phyloP scores from a whole-genome alignment of 1,284 basidiomycete species.

The Fomitopsis schrenkii region DNA sequence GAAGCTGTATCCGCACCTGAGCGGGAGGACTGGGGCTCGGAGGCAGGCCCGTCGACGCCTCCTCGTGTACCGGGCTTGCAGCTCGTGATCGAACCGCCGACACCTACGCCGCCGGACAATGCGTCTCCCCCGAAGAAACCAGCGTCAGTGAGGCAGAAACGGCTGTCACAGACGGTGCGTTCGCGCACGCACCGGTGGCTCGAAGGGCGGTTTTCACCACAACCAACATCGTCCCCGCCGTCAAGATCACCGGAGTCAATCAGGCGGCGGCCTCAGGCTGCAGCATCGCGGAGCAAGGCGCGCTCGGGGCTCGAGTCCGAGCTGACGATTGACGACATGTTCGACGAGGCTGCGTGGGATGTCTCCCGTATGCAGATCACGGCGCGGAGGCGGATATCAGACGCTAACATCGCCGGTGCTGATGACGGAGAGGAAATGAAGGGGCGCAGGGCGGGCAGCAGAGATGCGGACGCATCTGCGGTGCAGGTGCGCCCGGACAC shows the following conservation, averaged over 20 bases:
- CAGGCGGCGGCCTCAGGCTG: slow-evolving; percentile 5
- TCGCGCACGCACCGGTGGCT: slow-evolving; percentile 52
- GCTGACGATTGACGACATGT: slow-evolving; percentile 21
- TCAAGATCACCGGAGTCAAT: slow-evolving; percentile 3
- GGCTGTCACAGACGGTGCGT: slow-evolving; percentile 51
- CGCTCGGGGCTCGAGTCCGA: slow-evolving; percentile 12
- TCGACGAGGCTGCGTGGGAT: slow-evolving; percentile 21
- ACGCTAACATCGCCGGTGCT: neutral
- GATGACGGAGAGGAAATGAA: neutral
- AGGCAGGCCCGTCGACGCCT: slow-evolving; percentile 14
- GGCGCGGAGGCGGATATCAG: slow-evolving; percentile 1
- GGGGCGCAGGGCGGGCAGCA: neutral
- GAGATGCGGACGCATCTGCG: slow-evolving; percentile 5
- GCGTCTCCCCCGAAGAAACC: slow-evolving; percentile 8
- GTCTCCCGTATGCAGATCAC: slow-evolving; percentile 16
- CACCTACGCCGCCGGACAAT: slow-evolving; percentile 15
- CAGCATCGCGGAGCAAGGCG: slow-evolving; percentile 2
- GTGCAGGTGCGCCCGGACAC: slow-evolving; percentile 11
- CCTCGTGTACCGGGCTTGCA: slow-evolving; percentile 11
- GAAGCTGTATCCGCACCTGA: neutral
- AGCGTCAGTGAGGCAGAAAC: slow-evolving; percentile 29
- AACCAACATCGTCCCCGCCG: slow-evolving; percentile 3
- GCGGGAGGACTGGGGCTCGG: neutral
- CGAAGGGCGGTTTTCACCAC: slow-evolving; percentile 39
- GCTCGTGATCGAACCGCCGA: slow-evolving; percentile 19